Base-by-base conservation (phyloP, 2,329 filamentous ascomycete species). In the Ceratocystis albifundus region DNA sequence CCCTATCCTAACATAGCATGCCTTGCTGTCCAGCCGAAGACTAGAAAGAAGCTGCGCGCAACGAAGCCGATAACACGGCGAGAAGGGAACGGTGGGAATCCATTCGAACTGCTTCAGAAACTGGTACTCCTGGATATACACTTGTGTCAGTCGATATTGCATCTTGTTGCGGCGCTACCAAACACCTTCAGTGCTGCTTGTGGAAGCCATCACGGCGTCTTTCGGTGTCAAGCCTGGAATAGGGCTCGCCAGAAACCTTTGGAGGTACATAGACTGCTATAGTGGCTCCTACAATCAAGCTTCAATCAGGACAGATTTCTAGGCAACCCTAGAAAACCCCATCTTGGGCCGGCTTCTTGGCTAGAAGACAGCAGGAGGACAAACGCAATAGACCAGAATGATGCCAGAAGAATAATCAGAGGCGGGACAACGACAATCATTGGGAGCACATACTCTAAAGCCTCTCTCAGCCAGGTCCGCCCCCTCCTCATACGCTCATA, bases 51-150 rank as follows among this genome's bases (percentile, higher is more conserved):
- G 74, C 78, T 89, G 50, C 85, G 88, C 41, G 87, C 88, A 20
- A 81, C 82, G 1, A 78, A 72, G 28, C 73, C 88, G 65, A 75
- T 77, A 45, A 80, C 80, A 55, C 82, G 88, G 36, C 82, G 87
- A 30, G 88, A 88, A 64, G 88, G 88, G 41, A 92, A 91, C 73
- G 85, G 85, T 69, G 82, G 85, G 28, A 91, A 91, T 73, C 82
- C 83, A 2, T 80, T 90, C 44, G 81, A 90, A 72, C 87, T 91
- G 7, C 76, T 91, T 30, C 80, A 84, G 69, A 86, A 90, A 72
- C 79, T 89, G 20, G 71, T 84, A 65, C 61, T 22, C 50, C 12
- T 22, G 4, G 61, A 8, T 7, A 61, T 45, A 32, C 46, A 22
- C 53, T 48, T 32, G 25, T 46, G 17, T 22, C 6, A 17, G 32